Evolutionary conservation across 306 rosid genomes (phyloP), one percentile per base, ranked within the genome.

Genomic region (Spatholobus suberectus): DNA sequence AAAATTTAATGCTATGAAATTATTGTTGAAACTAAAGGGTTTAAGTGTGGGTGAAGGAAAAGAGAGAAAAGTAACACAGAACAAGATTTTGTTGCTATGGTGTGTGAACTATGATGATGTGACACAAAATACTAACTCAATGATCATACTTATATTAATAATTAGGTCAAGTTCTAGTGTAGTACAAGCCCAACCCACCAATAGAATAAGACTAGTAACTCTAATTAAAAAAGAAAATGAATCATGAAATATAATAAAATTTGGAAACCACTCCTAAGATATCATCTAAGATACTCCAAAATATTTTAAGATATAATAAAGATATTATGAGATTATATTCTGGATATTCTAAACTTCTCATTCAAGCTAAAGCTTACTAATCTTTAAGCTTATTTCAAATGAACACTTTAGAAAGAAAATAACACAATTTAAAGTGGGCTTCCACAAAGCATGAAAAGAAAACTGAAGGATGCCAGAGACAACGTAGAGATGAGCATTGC

Each of bases 1-100:
- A 62, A 87, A 79, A 49, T 49, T 27, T 47, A 67, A n/a, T 57
- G 82, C 51, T 59, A 61, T 23, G 57, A 73, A 76, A 37, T 47
- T 58, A 35, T 8, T 24, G 23, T 62, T 73, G 41, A 81, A 61
- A 43, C 51, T 20, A 5, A 32, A 80, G 40, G 38, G 47, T 66
- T 55, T 24, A 40, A 41, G 70, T 27, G 23, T 27, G 47, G 72
- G 38, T 13, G 38, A 66, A 58, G 21, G 54, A 71, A 47, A 46
- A 32, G 24, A 57, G 12, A 44, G 14, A 44, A 43, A 43, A 26
- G 14, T 17, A 80, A 55, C 8, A 78, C 26, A 35, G 6, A 40
- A 35, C 54, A 78, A 46, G 32, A 65, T 26, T 20, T 47, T 70
- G 12, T 23, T 20, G 63, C 13, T 65, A 46, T 46, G 46, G 2